These are phyloP conservation scores for Alliaria petiolata DNA, from an alignment of 345 rosid species.

Conservation along the genomic window DNA sequence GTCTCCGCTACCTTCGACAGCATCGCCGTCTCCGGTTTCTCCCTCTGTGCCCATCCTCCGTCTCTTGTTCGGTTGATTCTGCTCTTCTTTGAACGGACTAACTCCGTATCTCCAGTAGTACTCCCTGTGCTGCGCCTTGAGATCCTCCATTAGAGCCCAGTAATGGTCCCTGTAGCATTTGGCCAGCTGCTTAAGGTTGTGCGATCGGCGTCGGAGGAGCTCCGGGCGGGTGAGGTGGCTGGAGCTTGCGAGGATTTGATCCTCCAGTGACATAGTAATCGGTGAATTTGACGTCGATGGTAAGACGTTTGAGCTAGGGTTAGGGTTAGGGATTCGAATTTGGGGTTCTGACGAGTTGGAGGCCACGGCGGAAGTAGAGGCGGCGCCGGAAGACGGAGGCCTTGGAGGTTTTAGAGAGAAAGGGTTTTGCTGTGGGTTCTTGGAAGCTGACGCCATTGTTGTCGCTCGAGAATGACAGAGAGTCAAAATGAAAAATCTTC, in stretches of 20 bases:
- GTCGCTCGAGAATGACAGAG: neutral
- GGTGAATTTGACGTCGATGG: constrained; percentile 21
- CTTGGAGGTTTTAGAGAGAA: constrained; percentile 40
- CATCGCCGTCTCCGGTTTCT: constrained; percentile 15
- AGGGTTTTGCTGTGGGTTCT: constrained; percentile 15
- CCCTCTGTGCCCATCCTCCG: constrained; percentile 15
- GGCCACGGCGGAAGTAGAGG: neutral
- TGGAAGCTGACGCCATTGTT: constrained; percentile 34
- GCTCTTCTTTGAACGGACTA: constrained; percentile 52
- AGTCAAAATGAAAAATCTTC: neutral
- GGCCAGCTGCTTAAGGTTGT: constrained; percentile 50
- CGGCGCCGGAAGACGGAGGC: constrained; percentile 14
- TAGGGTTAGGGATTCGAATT: constrained; percentile 30
- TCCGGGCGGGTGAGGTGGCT: constrained; percentile 67
- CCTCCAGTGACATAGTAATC: constrained; percentile 38
- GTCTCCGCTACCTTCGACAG: constrained; percentile 48
- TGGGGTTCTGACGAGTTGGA: constrained; percentile 19
- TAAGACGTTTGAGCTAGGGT: constrained; percentile 10
- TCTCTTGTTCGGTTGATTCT: constrained; percentile 23
- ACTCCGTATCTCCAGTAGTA: constrained; percentile 58
- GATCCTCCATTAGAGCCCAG: constrained; percentile 69
- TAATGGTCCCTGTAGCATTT: constrained; percentile 42
- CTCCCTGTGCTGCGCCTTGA: constrained; percentile 46
- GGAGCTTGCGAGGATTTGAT: constrained; percentile 48
- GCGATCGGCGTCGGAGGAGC: constrained; percentile 71